A percentile compares a stretch with the other conserved stretches of the same genome.
These are phyloP conservation scores for Fusarium sulawesiense DNA, from an alignment of 2,329 filamentous ascomycete species.

Conservation along the genomic window DNA sequence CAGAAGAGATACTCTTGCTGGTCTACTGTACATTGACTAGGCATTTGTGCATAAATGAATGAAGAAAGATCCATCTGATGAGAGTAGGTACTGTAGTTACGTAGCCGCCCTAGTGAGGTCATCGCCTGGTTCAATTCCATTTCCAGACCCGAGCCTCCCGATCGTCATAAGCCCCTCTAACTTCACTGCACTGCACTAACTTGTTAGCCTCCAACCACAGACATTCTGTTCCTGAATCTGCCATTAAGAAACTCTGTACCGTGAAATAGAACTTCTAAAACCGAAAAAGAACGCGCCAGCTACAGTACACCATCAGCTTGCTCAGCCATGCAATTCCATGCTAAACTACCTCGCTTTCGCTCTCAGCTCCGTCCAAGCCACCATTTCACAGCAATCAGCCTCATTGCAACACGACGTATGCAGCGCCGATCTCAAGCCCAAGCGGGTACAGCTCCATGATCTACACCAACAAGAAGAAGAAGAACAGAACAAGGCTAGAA, in stretches of 20 bases:
- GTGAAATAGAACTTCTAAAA: background rate
- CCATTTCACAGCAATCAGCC: constrained; percentile 20
- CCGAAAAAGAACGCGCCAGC: background rate
- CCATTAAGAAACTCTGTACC: background rate
- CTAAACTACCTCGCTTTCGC: background rate
- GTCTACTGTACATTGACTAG: background rate
- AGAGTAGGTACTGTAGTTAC: constrained; percentile 25
- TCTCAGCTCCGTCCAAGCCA: constrained; percentile 19
- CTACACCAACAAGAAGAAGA: background rate
- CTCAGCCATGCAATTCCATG: constrained; percentile 12
- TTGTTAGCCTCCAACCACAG: background rate
- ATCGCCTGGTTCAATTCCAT: constrained; percentile 26
- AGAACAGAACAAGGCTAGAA: background rate
- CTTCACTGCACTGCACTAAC: background rate
- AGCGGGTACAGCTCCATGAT: background rate
- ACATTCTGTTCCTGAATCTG: constrained; percentile 13
- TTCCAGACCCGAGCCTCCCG: constrained; percentile 31
- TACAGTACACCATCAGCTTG: background rate
- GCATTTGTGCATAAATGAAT: constrained; percentile 5
- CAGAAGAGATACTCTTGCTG: background rate
- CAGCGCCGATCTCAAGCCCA: constrained; percentile 25
- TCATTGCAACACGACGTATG: constrained; percentile 19
- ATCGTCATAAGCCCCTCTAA: constrained; percentile 9
- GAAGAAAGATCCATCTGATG: background rate
- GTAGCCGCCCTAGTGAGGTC: constrained; percentile 40